Conservation (phyloP, 257 asterid genomes). For the Leonotis leonurus region DNA sequence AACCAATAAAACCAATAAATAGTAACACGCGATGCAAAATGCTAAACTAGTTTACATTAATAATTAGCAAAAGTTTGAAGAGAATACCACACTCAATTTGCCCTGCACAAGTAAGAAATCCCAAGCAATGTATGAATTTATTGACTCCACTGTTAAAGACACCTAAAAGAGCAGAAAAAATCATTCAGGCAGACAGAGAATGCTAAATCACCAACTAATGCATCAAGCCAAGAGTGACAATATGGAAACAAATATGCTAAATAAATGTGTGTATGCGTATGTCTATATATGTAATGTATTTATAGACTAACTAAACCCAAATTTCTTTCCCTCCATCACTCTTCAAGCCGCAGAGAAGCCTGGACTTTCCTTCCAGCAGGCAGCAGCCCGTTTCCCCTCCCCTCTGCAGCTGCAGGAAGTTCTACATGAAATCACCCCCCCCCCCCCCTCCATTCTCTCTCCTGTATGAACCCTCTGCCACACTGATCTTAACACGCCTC, state of each 20-base stretch:
- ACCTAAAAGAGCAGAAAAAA: conserved; percentile 43
- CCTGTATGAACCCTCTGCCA: background rate
- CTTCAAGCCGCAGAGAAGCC: background rate
- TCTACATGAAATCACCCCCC: background rate
- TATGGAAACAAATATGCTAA: background rate
- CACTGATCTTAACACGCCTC: background rate
- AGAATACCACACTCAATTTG: conserved; percentile 68
- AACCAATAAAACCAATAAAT: background rate
- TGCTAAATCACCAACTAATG: background rate
- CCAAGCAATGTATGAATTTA: conserved; percentile 94
- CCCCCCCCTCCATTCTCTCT: background rate
- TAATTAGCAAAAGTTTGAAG: conserved; percentile 13
- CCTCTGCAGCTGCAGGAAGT: background rate
- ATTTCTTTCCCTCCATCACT: background rate
- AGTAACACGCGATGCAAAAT: background rate
- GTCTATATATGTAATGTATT: too few species aligned
- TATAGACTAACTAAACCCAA: background rate
- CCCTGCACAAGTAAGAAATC: conserved; percentile 96
- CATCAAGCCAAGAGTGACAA: background rate
- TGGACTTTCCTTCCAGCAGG: background rate
- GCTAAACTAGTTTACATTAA: background rate
- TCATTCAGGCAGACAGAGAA: conserved; percentile 16
- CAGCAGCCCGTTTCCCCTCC: background rate
- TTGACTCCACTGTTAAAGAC: conserved; percentile 59
- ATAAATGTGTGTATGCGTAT: too few species aligned